These are phyloP conservation scores for Cardamine resedifolia DNA, from an alignment of 345 rosid species.

Conservation along the genomic window DNA sequence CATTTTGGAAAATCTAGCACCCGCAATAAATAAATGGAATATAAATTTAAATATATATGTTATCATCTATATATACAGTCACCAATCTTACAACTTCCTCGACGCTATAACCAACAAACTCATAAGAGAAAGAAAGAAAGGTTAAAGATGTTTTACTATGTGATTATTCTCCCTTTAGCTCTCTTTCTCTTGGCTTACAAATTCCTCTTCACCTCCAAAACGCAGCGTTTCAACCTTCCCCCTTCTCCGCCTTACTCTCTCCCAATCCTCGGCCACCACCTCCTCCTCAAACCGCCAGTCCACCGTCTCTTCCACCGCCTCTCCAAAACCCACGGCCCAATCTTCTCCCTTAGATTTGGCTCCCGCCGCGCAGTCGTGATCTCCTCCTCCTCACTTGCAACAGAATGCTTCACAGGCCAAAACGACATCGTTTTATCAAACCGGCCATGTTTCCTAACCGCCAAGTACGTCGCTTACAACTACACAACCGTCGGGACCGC, in stretches of 20 bases:
- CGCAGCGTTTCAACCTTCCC: slow-evolving; percentile 26
- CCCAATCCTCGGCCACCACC: slow-evolving; percentile 57
- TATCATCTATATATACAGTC: background rate
- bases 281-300: slow-evolving; percentile 44
- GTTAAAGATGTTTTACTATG: slow-evolving; percentile 17
- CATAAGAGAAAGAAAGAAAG: background rate
- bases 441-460: slow-evolving; percentile 46
- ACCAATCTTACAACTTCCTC: background rate
- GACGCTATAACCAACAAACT: background rate
- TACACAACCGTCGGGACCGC: slow-evolving; percentile 35
- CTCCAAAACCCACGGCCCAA: slow-evolving; percentile 41
- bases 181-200: slow-evolving; percentile 29
- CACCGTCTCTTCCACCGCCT: slow-evolving; percentile 36
- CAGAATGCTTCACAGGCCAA: slow-evolving; percentile 52
- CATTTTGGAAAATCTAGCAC: background rate
- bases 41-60: background rate
- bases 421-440: slow-evolving; percentile 53
- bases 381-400: slow-evolving; percentile 45
- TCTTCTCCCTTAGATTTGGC: slow-evolving; percentile 47
- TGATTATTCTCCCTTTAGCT: slow-evolving; percentile 18
- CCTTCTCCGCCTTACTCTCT: slow-evolving; percentile 49
- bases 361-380: slow-evolving; percentile 38
- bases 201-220: slow-evolving; percentile 16
- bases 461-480: slow-evolving; percentile 46
- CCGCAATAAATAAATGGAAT: background rate